Evolutionary conservation across 2,329 filamentous ascomycete genomes (phyloP), one percentile per base, ranked within the genome.

Genomic region (Sporothrix schenckii): DNA sequence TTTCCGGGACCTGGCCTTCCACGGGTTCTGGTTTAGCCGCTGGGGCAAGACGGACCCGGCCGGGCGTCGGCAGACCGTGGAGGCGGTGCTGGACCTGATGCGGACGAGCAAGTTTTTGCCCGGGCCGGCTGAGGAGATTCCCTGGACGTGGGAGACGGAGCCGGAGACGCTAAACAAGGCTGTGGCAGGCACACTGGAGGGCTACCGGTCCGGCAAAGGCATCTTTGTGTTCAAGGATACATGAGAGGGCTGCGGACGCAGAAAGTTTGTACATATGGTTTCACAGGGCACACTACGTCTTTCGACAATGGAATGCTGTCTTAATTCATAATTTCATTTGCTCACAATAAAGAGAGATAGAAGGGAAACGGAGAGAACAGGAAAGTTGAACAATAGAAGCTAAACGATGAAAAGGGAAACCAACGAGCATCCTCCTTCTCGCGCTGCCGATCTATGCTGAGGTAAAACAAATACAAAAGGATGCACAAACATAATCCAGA

Each of bases 21-120:
- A 92, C 72, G 96, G 95, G 4, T 99, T 98, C 80, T 99, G 95
- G 95, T 89, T 98, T 30, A 95, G 91, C 77, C 88, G 86, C 72
- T 98, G 95, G 94, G 92, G 91, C 63, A 90, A 94, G 77, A 82
- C 85, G 73, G 86, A 97, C 75, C 87, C 89, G 0, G 84, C 85
- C 6, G 89, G 90, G 72, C 96, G 96, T 83, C 87, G 87, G 78
- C 86, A 85, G 77, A 97, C 93, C 58, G 89, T 98, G n/a, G 86
- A 91, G 30, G 92, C 97, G 80, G 90, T 99, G 49, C 81, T 99
- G 72, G 86, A 89, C 53, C 80, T 97, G 78, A 92, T 90, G 34
- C 84, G 92, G 19, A 81, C 87, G 67, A 92, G 92, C 6, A 87
- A 91, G 79, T 97, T 99, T 78, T 89, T 86, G 76, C 92, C 97